Conservation (phyloP, 2,329 filamentous ascomycete species). For the Gnomoniopsis sp. region DNA sequence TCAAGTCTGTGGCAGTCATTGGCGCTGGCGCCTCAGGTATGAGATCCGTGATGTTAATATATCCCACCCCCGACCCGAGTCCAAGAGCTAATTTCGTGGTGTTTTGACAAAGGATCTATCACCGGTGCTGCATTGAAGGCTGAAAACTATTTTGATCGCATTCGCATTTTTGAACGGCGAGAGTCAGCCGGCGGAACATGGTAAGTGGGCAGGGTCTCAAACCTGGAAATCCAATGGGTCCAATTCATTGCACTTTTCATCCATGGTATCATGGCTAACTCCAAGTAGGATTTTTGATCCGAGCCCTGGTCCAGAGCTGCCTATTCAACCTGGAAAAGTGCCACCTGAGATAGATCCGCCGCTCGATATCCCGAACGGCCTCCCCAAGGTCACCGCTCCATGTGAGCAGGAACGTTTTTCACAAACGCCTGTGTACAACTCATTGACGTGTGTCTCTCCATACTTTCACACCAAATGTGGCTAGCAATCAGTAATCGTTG, state of each 20-base stretch:
- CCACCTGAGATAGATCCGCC: conserved; percentile 44
- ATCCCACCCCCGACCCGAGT: not conserved
- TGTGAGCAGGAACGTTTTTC: conserved; percentile 41
- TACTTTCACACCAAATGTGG: not conserved
- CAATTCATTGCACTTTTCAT: not conserved
- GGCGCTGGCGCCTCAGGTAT: conserved; percentile 41
- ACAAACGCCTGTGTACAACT: conserved; percentile 48
- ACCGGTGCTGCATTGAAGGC: conserved; percentile 44
- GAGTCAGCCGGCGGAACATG: conserved; percentile 43
- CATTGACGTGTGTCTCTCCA: conserved; percentile 40
- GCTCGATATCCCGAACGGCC: conserved; percentile 37
- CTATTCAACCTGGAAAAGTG: conserved; percentile 38
- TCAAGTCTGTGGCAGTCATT: conserved; percentile 40
- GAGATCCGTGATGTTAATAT: conserved; percentile 5
- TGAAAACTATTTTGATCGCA: conserved; percentile 39
- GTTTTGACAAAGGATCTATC: conserved; percentile 35
- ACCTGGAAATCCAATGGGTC: not conserved
- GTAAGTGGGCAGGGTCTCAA: conserved; percentile 24
- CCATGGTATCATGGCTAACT: not conserved
- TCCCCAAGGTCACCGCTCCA: conserved; percentile 39
- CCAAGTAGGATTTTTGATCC: conserved; percentile 48
- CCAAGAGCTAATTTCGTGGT: not conserved
- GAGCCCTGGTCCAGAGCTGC: conserved; percentile 31
- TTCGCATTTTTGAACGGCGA: conserved; percentile 40
- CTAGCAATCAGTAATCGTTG: not conserved